Evolutionary conservation across 768 basidiomycete genomes (phyloP).

Genomic region (Agrocybe praecox): DNA sequence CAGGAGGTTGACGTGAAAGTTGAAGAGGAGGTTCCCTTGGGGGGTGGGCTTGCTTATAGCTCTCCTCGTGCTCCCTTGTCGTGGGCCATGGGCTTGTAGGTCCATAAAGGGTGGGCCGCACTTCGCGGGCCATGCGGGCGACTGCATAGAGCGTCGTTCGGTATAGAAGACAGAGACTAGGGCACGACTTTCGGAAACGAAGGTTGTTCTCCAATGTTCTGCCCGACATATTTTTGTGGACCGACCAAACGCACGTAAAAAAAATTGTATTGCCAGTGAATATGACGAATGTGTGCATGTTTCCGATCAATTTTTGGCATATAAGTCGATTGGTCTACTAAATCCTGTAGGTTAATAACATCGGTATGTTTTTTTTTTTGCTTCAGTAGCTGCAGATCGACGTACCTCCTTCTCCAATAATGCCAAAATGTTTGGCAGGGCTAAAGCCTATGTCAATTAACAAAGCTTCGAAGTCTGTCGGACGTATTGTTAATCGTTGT

Average conservation of each 20-base stretch:
- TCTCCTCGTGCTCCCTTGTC: slow-evolving; percentile 4
- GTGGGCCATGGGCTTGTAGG: neutral
- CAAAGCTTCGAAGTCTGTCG: slow-evolving; percentile 59
- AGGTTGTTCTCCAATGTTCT: neutral
- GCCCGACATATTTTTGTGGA: neutral
- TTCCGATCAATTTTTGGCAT: slow-evolving; percentile 38
- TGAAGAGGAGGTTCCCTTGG: neutral
- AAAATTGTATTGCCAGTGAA: neutral
- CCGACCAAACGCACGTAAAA: neutral
- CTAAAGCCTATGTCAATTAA: slow-evolving; percentile 67
- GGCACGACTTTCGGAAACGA: neutral
- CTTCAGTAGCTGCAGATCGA: neutral
- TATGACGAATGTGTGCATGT: too few relatives aligned
- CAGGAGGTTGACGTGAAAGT: too few relatives aligned
- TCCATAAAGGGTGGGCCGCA: neutral
- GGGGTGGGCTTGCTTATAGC: neutral
- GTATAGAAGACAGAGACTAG: neutral
- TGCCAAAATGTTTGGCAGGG: slow-evolving; percentile 47
- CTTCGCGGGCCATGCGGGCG: neutral
- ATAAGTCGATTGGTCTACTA: slow-evolving; percentile 64
- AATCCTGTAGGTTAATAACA: slow-evolving; percentile 47
- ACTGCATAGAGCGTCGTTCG: neutral
- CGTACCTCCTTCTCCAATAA: slow-evolving; percentile 67
- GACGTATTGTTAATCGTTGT: slow-evolving; percentile 56
- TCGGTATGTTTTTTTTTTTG: neutral